These are phyloP conservation scores for Pyrenophora tritici-repentis DNA, from an alignment of 2,329 filamentous ascomycete species.

Conservation along the genomic window DNA sequence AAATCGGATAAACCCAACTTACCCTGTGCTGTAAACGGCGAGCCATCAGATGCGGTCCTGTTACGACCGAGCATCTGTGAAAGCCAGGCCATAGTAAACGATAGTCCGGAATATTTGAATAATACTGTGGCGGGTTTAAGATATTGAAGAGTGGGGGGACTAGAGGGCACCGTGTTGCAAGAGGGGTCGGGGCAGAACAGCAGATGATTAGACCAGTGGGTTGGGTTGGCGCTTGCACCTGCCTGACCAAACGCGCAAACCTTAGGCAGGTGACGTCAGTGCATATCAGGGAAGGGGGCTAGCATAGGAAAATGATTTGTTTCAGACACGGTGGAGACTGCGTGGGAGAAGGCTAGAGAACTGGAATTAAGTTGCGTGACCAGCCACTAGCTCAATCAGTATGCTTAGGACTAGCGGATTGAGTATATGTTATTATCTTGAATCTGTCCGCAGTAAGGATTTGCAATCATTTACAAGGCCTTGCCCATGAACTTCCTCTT, in stretches of 20 bases:
- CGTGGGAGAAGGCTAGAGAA: background rate
- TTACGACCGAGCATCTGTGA: background rate
- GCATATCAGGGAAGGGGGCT: background rate
- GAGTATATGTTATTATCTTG: background rate
- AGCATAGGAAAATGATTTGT: background rate
- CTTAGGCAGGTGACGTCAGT: constrained; percentile 3
- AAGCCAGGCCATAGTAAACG: background rate
- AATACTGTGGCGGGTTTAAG: background rate
- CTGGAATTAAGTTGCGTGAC: background rate
- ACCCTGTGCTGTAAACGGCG: background rate
- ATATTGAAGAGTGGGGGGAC: background rate
- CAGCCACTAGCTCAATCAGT: background rate
- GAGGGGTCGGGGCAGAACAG: background rate
- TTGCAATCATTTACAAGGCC: constrained; percentile 45
- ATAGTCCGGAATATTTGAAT: background rate
- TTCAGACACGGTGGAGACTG: background rate
- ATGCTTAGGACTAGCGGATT: background rate
- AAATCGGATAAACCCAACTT: background rate
- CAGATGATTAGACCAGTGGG: background rate
- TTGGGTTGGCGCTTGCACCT: constrained; percentile 4
- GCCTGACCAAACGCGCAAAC: constrained; percentile 4
- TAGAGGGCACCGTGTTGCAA: background rate
- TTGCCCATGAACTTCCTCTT: constrained; percentile 99
- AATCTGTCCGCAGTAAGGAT: too few relatives aligned
- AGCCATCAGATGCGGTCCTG: background rate